Base-by-base conservation (phyloP, 1,139 yeast genomes). In the Protomyces gravidus region DNA sequence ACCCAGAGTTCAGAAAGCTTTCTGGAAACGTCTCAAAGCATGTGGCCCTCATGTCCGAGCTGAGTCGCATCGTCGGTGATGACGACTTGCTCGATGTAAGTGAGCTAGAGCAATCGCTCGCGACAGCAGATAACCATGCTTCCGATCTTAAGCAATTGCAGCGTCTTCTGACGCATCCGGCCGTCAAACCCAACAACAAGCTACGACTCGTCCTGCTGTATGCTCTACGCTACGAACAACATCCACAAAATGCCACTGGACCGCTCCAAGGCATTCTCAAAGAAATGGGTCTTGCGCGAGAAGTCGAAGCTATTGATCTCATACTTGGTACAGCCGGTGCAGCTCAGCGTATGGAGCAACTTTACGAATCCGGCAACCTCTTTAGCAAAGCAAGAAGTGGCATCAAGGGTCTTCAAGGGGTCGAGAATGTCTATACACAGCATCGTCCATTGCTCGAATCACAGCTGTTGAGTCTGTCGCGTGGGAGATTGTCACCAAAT, bases 21-120 rank as follows among this genome's bases (percentile, higher is more conserved):
- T 86, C 95, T 11, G 84, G 89, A 45, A 92, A 89, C 69, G 89
- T 94, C n/a, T 81, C 95, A 47, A 92, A 92, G 68, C 98, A 94
- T 72, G 89, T 94, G 77, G 83, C 95, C 21, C 77, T 92, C 36
- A 89, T 92, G 5, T 81, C 92, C 40, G 97, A 90, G 68, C 78
- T 92, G 52, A 95, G 90, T 67, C 67, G 77, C 15, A 79, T 81
- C 60, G 85, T 84, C 61, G 79, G 80, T 23, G 67, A 71, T 21
- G 78, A 79, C 59, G 78, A 85, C 64, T 75, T 92, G 55, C 85
- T 97, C 86, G 89, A 85, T 62, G 80, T 89, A 5, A 86, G 96
- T 64, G 97, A 92, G 71, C 75, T 89, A 52, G 97, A 92, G 70
- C 99, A 92, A 72, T 81, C 84, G 26, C 76, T 92, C 60, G 83